Conservation (phyloP, 345 rosid species). For the Gossypium raimondii region DNA sequence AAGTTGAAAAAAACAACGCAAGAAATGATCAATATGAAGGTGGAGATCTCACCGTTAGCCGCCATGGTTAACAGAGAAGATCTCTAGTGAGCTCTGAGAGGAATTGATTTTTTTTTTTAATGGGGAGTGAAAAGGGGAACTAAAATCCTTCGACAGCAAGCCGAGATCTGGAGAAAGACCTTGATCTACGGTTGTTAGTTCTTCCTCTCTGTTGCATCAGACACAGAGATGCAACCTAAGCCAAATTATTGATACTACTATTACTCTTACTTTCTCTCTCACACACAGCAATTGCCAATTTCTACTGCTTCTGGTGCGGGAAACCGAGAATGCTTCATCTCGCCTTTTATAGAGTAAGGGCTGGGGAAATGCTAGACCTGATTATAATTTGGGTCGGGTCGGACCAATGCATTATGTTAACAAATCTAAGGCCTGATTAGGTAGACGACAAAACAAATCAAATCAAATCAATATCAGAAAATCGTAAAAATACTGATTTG, state of each 20-base stretch:
- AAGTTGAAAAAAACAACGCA: neutral
- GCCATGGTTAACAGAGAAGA: slow-evolving; percentile 27
- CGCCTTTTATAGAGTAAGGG: neutral
- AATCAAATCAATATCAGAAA: no score
- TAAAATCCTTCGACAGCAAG: slow-evolving; percentile 54
- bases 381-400: neutral
- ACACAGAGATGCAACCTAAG: neutral
- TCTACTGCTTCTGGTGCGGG: neutral
- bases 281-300: neutral
- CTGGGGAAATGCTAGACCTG: neutral
- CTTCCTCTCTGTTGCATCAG: slow-evolving; percentile 59
- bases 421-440: neutral
- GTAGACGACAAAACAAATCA: no score
- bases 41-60: slow-evolving; percentile 28
- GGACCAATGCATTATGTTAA: neutral
- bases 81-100: neutral
- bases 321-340: neutral
- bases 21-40: neutral
- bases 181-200: slow-evolving; percentile 46
- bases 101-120: neutral
- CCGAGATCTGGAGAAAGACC: slow-evolving; percentile 58
- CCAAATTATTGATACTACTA: neutral
- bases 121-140: neutral
- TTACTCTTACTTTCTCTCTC: neutral
- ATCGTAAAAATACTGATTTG: no score